Percentiles rank a stretch among this genome's conserved stretches.
Evolutionary conservation across 345 rosid genomes (phyloP).

Genomic region (Salix dunnii): DNA sequence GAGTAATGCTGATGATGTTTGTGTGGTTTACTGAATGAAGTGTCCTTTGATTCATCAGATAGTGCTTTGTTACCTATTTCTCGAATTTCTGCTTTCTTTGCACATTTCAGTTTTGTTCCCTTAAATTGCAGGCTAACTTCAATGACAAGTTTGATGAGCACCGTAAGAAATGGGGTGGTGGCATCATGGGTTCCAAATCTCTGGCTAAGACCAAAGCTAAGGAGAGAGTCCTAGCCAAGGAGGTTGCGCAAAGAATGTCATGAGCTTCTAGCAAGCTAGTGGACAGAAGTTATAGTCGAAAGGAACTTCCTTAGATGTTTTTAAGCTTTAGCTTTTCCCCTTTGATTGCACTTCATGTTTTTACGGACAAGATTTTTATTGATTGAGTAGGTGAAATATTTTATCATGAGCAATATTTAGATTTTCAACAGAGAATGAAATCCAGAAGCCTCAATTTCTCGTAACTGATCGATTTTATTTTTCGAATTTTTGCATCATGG

Average conservation of each 20-base stretch:
- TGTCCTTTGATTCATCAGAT: not conserved
- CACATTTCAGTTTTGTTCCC: not conserved
- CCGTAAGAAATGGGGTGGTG: constrained; percentile 75
- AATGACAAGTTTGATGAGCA: constrained; percentile 65
- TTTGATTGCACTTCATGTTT: not conserved
- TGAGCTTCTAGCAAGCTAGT: constrained; percentile 2
- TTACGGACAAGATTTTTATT: not conserved
- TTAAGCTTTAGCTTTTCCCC: not conserved
- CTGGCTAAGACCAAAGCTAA: constrained; percentile 74
- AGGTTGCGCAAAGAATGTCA: constrained; percentile 71
- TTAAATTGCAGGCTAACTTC: constrained; percentile 48
- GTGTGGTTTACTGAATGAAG: not conserved
- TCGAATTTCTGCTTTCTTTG: not conserved
- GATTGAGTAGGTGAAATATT: not conserved
- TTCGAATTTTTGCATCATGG: too few species aligned
- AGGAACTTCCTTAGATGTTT: not conserved
- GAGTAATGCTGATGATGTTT: not conserved
- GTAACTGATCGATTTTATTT: too few species aligned
- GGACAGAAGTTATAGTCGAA: not conserved
- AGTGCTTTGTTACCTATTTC: not conserved
- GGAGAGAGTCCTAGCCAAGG: constrained; percentile 65
- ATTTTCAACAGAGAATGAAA: not conserved
- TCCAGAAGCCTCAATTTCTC: not conserved
- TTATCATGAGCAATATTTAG: not conserved
- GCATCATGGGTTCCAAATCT: constrained; percentile 86